These are phyloP conservation scores for Paradendryphiella salina DNA, from an alignment of 2,329 filamentous ascomycete genomes.

Conservation along the genomic window DNA sequence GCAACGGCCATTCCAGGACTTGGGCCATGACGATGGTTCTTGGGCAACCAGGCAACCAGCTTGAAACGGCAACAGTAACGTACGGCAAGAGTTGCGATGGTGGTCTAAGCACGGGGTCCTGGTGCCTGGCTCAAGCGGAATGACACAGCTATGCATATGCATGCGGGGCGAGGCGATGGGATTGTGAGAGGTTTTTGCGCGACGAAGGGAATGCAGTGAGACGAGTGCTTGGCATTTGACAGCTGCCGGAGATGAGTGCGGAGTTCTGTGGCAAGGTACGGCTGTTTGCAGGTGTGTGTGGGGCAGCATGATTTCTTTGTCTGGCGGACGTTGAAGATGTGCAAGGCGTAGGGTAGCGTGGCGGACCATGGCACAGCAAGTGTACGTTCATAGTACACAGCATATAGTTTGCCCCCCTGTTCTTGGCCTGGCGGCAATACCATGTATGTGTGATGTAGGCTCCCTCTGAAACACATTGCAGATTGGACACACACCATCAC, in stretches of 20 bases:
- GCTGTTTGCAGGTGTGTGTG: conserved; percentile 5
- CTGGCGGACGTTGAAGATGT: conserved; percentile 8
- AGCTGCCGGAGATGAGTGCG: neutral
- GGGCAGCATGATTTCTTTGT: conserved; percentile 8
- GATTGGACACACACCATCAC: conserved; percentile 21
- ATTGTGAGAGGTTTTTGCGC: conserved; percentile 6
- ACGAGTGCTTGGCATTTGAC: conserved; percentile 13
- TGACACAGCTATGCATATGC: conserved; percentile 8
- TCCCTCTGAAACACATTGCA: conserved; percentile 19
- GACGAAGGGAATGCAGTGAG: conserved; percentile 10
- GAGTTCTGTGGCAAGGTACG: neutral
- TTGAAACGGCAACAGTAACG: conserved; percentile 3
- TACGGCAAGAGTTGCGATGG: neutral
- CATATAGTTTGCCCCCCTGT: conserved; percentile 13
- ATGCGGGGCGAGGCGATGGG: conserved; percentile 2
- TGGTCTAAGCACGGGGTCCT: conserved; percentile 3
- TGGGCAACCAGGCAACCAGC: neutral
- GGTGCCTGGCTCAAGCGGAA: conserved; percentile 1
- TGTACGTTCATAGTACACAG: neutral
- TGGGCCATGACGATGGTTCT: neutral
- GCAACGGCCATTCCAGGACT: conserved; percentile 1
- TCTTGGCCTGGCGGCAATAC: conserved; percentile 6
- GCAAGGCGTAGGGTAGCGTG: conserved; percentile 3
- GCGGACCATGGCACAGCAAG: neutral
- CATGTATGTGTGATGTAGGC: conserved; percentile 7